Percentiles rank a stretch among this genome's conserved stretches.
phyloP scores from a whole-genome alignment of 1,139 yeast species.

The Candida gigantensis region DNA sequence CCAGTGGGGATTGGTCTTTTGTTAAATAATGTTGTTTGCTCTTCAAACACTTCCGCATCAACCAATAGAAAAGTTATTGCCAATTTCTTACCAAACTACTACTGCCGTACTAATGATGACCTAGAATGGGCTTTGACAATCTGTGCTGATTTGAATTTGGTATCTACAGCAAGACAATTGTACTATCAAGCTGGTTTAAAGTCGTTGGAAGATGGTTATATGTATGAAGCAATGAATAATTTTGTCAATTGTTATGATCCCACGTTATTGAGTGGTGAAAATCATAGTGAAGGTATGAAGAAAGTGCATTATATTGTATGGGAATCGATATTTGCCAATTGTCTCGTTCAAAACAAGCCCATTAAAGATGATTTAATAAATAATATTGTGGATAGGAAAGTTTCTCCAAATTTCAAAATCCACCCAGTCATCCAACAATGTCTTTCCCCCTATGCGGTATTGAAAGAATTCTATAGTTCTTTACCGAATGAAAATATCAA shows the following conservation, averaged over 20 bases:
- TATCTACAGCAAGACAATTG: slow-evolving; percentile 55
- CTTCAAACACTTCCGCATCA: slow-evolving; percentile 20
- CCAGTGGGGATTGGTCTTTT: slow-evolving; percentile 68
- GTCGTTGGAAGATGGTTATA: slow-evolving; percentile 43
- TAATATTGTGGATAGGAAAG: slow-evolving; percentile 48
- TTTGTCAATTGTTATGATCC: slow-evolving; percentile 67
- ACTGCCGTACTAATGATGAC: slow-evolving; percentile 68
- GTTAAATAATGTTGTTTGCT: slow-evolving; percentile 29
- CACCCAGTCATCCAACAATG: slow-evolving; percentile 67
- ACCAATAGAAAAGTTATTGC: slow-evolving; percentile 51
- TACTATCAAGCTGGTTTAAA: slow-evolving; percentile 44
- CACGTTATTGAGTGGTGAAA: slow-evolving; percentile 14
- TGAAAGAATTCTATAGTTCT: slow-evolving; percentile 49
- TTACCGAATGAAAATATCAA: slow-evolving; percentile 23
- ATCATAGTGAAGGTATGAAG: slow-evolving; percentile 33
- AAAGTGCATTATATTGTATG: slow-evolving; percentile 43
- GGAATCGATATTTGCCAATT: slow-evolving; percentile 59
- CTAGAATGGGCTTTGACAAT: slow-evolving; percentile 75
- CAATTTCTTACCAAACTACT: slow-evolving; percentile 59
- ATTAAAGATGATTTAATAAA: slow-evolving; percentile 57
- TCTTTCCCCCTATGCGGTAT: slow-evolving; percentile 71
- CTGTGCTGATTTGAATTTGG: slow-evolving; percentile 45
- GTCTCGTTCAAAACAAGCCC: slow-evolving; percentile 54
- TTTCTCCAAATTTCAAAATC: slow-evolving; percentile 34
- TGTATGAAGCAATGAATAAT: slow-evolving; percentile 66